Percentiles rank a stretch among this genome's conserved stretches.
These are phyloP conservation scores for Tetrahymena thermophila DNA, from an alignment of 73 alveolate species.

Conservation along the genomic window DNA sequence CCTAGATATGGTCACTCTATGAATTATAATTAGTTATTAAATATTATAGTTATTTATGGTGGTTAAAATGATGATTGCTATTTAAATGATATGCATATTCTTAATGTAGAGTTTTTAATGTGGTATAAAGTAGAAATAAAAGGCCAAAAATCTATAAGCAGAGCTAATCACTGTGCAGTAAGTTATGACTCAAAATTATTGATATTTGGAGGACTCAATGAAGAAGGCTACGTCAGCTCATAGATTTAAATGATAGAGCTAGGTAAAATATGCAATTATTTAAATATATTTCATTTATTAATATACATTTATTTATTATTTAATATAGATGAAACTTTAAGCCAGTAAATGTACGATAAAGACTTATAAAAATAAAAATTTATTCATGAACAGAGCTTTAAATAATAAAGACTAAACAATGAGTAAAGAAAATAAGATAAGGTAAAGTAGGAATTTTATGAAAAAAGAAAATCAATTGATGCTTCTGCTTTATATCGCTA, in stretches of 20 bases:
- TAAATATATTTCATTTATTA: neutral
- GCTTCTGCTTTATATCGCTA: neutral
- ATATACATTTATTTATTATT: neutral
- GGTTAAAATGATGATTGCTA: conserved; percentile 4
- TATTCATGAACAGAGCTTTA: neutral
- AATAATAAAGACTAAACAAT: neutral
- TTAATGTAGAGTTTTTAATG: neutral
- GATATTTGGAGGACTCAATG: neutral
- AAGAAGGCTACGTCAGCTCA: neutral
- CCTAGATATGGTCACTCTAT: conserved; percentile 35
- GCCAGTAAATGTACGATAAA: neutral
- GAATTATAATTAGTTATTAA: conserved; percentile 19
- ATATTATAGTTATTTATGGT: conserved; percentile 23
- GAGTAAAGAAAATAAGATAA: neutral
- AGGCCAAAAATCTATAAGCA: neutral
- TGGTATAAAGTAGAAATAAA: neutral
- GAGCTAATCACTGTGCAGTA: neutral
- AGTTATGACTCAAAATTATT: neutral
- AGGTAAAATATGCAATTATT: neutral
- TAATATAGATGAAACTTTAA: neutral
- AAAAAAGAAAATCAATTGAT: neutral
- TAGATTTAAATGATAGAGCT: neutral
- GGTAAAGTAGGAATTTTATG: neutral
- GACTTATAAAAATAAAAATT: neutral
- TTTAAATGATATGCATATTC: neutral